These are phyloP conservation scores for Cyphellophora europaea DNA, from an alignment of 2,329 filamentous ascomycete species.

Conservation along the genomic window DNA sequence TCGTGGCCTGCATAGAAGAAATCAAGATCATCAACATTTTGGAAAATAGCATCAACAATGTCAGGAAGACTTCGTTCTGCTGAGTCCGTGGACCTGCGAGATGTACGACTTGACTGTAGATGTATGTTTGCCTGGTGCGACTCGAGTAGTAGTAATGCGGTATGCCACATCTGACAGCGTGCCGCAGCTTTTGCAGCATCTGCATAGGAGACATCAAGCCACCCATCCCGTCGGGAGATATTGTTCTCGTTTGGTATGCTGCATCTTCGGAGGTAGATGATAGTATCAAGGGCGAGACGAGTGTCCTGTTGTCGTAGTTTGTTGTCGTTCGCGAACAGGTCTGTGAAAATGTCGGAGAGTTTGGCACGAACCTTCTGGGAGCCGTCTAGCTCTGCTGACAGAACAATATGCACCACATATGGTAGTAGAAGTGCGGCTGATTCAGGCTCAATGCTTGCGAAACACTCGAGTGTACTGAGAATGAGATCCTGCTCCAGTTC, in stretches of 20 bases:
- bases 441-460: conserved; percentile 56
- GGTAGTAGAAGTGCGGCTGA: conserved; percentile 71
- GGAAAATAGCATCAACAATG: conserved; percentile 72
- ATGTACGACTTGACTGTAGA: conserved; percentile 32
- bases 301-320: conserved; percentile 49
- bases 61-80: conserved; percentile 41
- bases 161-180: conserved; percentile 75
- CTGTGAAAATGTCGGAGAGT: conserved; percentile 54
- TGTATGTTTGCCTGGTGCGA: conserved; percentile 50
- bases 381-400: conserved; percentile 51
- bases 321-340: conserved; percentile 23
- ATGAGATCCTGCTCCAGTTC: conserved; percentile 56
- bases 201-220: conserved; percentile 76
- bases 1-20: conserved; percentile 88
- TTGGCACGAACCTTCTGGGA: conserved; percentile 57
- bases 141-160: conserved; percentile 75
- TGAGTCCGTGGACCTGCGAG: conserved; percentile 57
- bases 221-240: conserved; percentile 66
- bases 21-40: conserved; percentile 90
- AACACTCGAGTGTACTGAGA: conserved; percentile 56
- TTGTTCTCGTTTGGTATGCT: conserved; percentile 64
- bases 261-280: conserved; percentile 85
- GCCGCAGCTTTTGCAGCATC: conserved; percentile 63
- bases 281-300: conserved; percentile 63
- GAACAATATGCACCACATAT: conserved; percentile 73